phyloP scores from a whole-genome alignment of 305 asterid genomes.

The Rubia tinctorum region DNA sequence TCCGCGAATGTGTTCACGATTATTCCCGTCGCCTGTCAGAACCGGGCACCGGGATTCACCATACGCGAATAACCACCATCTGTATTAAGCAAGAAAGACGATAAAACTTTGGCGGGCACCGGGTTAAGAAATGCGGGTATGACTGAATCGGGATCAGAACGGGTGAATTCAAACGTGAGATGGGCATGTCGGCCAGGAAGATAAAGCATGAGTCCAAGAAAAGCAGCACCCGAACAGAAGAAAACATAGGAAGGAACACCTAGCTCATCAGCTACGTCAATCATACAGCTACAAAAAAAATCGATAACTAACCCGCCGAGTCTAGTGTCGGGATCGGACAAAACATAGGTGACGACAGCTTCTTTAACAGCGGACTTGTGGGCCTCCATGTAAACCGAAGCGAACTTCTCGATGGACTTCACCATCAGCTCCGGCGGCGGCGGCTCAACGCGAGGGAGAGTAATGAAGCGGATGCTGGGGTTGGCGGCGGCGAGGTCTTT shows the following conservation, averaged over 20 bases:
- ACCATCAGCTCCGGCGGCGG: constrained; percentile 3
- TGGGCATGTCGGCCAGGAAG: constrained; percentile 16
- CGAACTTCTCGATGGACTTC: constrained; percentile 11
- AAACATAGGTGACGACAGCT: constrained; percentile 19
- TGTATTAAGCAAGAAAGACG: constrained; percentile 12
- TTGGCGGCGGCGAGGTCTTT: constrained; percentile 8
- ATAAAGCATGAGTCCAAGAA: constrained; percentile 21
- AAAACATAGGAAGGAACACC: constrained; percentile 22
- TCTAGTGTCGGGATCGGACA: constrained; percentile 12
- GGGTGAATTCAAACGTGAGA: constrained; percentile 17
- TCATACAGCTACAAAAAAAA: constrained; percentile 23
- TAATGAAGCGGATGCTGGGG: constrained; percentile 26
- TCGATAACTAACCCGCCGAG: constrained; percentile 25
- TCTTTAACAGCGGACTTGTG: constrained; percentile 26
- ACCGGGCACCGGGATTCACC: constrained; percentile 12
- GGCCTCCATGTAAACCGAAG: constrained; percentile 14
- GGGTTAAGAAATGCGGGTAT: constrained; percentile 2
- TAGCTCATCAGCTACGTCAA: constrained; percentile 23
- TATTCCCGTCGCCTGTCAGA: constrained; percentile 41
- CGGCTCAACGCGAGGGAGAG: constrained; percentile 30
- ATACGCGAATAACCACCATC: constrained; percentile 20
- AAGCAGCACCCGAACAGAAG: constrained; percentile 21
- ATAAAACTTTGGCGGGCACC: constrained; percentile 1
- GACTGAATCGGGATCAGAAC: constrained; percentile 25
- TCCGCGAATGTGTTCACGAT: constrained; percentile 55